A percentile compares a stretch with the other conserved stretches of the same genome.
These are phyloP conservation scores for Jamesozyma hellenica DNA, from an alignment of 805 yeast genomes.

Conservation along the genomic window DNA sequence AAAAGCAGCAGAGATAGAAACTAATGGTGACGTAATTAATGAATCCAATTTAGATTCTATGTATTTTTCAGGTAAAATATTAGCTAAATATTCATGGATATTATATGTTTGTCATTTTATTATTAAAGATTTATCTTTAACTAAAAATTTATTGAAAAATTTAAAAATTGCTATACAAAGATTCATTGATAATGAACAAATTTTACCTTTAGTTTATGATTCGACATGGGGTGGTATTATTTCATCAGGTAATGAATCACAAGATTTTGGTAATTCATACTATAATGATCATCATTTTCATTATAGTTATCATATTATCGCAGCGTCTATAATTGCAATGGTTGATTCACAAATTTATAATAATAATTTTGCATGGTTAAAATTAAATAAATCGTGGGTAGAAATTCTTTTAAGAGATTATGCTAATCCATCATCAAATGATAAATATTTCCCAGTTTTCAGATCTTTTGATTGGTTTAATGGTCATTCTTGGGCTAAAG, in stretches of 20 bases:
- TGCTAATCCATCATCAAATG: constrained; percentile 48
- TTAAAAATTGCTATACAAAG: constrained; percentile 60
- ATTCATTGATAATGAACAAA: constrained; percentile 61
- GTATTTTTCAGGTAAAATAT: constrained; percentile 80
- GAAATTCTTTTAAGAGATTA: constrained; percentile 55
- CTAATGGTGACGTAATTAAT: constrained; percentile 12
- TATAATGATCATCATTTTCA: constrained; percentile 74
- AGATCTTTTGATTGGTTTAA: constrained; percentile 66
- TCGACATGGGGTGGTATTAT: constrained; percentile 68
- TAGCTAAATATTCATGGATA: constrained; percentile 86
- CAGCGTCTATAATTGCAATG: constrained; percentile 52
- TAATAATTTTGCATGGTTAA: constrained; percentile 34
- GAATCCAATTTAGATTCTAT: constrained; percentile 63
- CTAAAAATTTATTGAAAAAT: constrained; percentile 42
- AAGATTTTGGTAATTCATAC: constrained; percentile 64
- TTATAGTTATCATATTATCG: constrained; percentile 64
- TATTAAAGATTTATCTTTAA: constrained; percentile 43
- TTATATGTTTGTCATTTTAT: constrained; percentile 62
- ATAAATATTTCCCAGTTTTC: constrained; percentile 51
- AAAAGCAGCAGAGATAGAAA: constrained; percentile 30
- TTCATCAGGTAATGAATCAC: constrained; percentile 49
- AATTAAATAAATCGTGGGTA: constrained; percentile 41
- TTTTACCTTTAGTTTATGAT: constrained; percentile 69
- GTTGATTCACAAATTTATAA: constrained; percentile 35
- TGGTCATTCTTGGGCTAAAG: constrained; percentile 76